Evolutionary conservation across 306 rosid species (phyloP).

Genomic region (Datisca glomerata): DNA sequence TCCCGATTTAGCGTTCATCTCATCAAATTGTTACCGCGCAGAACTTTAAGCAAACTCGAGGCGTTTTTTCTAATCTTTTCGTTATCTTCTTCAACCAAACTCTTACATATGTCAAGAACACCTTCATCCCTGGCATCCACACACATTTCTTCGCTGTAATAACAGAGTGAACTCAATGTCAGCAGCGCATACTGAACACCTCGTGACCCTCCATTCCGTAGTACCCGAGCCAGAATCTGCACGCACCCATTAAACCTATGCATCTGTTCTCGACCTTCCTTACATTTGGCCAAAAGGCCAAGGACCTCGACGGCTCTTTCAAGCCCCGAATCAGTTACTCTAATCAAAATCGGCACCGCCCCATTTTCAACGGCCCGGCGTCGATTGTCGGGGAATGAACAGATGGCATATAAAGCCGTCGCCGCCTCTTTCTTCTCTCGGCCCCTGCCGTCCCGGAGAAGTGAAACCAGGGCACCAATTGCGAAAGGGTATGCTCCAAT

Average conservation of each 20-base stretch:
- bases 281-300: constrained; percentile 54
- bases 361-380: constrained; percentile 52
- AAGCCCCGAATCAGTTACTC: constrained; percentile 45
- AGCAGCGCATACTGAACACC: constrained; percentile 51
- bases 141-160: constrained; percentile 22
- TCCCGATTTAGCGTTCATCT: background rate
- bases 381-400: constrained; percentile 58
- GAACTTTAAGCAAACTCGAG: constrained; percentile 38
- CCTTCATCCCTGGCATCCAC: constrained; percentile 34
- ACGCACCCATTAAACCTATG: constrained; percentile 36
- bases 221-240: constrained; percentile 35
- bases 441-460: constrained; percentile 39
- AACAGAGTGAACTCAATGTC: constrained; percentile 46
- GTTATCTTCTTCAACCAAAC: constrained; percentile 39
- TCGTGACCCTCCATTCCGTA: constrained; percentile 40
- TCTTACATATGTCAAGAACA: constrained; percentile 35
- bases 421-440: constrained; percentile 75
- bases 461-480: constrained; percentile 37
- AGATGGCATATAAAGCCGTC: constrained; percentile 61
- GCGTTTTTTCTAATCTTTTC: constrained; percentile 51
- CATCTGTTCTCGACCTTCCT: constrained; percentile 63
- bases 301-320: constrained; percentile 69
- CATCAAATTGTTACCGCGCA: constrained; percentile 17
- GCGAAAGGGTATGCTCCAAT: constrained; percentile 59
- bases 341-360: constrained; percentile 52